Evolutionary conservation across 1,139 yeast species (phyloP).

Genomic region (Lodderomyces oxycetoniae): DNA sequence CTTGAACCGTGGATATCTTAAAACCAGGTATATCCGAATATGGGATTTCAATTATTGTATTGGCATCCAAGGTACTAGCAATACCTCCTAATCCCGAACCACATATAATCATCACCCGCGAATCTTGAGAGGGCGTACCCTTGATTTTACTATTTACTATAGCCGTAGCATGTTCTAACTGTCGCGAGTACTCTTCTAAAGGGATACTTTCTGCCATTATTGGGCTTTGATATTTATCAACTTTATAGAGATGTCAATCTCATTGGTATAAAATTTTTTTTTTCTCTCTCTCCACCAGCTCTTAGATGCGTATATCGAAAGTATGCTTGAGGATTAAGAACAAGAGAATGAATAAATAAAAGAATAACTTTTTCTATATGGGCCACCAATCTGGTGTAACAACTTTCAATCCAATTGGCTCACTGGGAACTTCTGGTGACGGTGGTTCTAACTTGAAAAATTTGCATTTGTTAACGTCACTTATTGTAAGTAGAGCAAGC

Average conservation of each 20-base stretch:
- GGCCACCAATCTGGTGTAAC: slow-evolving; percentile 71
- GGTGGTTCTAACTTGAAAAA: slow-evolving; percentile 31
- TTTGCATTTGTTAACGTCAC: slow-evolving; percentile 29
- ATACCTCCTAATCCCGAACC: slow-evolving; percentile 95
- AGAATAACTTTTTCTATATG: slow-evolving; percentile 9
- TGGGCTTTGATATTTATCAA: neutral
- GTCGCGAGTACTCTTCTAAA: slow-evolving; percentile 12
- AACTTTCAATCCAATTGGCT: slow-evolving; percentile 41
- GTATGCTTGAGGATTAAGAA: neutral
- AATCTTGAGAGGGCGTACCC: slow-evolving; percentile 21
- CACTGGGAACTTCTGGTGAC: slow-evolving; percentile 18
- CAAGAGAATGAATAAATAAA: neutral
- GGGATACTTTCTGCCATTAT: slow-evolving; percentile 14
- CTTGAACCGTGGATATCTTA: slow-evolving; percentile 75
- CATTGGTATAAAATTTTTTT: neutral
- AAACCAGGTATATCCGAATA: slow-evolving; percentile 79
- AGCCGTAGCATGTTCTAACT: slow-evolving; percentile 12
- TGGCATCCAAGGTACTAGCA: slow-evolving; percentile 46
- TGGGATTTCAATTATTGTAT: slow-evolving; percentile 46
- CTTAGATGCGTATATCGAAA: too few species aligned
- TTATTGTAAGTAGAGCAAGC: slow-evolving; percentile 53
- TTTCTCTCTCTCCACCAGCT: neutral
- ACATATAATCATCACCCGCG: slow-evolving; percentile 76
- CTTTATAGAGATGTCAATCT: neutral
- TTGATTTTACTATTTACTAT: slow-evolving; percentile 9